Evolutionary conservation across 768 basidiomycete genomes (phyloP), one percentile per base, ranked within the genome.

Genomic region (Polyporus arcularius): DNA sequence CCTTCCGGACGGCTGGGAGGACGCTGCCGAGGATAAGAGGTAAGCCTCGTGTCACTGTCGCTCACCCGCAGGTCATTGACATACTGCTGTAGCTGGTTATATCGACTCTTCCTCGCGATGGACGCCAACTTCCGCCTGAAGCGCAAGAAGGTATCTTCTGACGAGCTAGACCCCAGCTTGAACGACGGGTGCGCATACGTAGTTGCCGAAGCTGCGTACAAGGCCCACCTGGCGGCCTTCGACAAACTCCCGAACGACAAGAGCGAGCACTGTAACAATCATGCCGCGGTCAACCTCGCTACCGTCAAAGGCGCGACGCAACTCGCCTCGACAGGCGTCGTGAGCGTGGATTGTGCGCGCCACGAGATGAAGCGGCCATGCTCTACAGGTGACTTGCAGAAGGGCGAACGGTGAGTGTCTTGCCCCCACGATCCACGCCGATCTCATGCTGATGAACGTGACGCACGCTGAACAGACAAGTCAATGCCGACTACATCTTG

Each of bases 121-220:
- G 70, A 75, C 53, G 71, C 71, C 0, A 72, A 71, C 54, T 75
- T 76, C 41, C 62, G 65, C 3, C 46, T 74, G 30, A 72, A 74
- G 43, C 50, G 45, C 1, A 63, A 61, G 41, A 39, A 21, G 2
- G 65, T 68, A 1, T 67, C 55, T 0, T 67, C 54, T 2, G 63
- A 66, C 10, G 28, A 3, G 0, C 15, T 56, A 0, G 70, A 73
- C 51, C 70, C 70, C 0, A 50, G 61, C n/a, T 66, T 74, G 4
- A 65, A 66, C 14, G 45, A 62, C 0, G 74, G 74, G 4, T 65
- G 49, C 58, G 55, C 65, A 3, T 73, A 72, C 35, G 70, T 72
- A 45, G 68, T 72, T 3, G 65, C 72, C 32, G 60, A 66, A 4
- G 35, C 2, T 1, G 8, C 18, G 10, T 75, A 71, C 55, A 56